Conservation (phyloP, 805 yeast species). For the Saccharomycopsis olivae region DNA sequence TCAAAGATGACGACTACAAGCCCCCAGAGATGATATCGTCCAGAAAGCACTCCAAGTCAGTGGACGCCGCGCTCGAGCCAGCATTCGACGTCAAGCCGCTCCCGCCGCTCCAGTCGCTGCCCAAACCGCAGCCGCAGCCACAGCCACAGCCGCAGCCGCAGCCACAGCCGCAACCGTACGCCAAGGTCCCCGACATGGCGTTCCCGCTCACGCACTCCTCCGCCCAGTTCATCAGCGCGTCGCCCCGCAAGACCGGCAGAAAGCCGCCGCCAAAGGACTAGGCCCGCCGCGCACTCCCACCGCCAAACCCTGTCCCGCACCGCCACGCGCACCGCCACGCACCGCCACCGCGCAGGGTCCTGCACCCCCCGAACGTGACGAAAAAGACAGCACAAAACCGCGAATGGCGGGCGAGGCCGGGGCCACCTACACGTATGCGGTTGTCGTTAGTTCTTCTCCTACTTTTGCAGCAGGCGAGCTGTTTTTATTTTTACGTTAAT, state of each 20-base stretch:
- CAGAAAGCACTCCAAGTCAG: conserved; percentile 30
- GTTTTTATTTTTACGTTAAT: conserved; percentile 42
- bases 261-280: background rate
- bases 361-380: too few relatives aligned
- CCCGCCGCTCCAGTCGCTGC: background rate
- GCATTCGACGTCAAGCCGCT: background rate
- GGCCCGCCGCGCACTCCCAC: too few relatives aligned
- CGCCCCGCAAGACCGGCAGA: conserved; percentile 1
- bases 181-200: conserved; percentile 17
- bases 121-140: background rate
- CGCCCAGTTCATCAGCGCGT: conserved; percentile 1
- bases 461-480: too few relatives aligned
- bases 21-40: conserved; percentile 64
- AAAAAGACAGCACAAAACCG: too few relatives aligned
- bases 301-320: too few relatives aligned
- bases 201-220: conserved; percentile 7
- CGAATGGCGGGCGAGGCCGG: too few relatives aligned
- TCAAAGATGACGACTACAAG: conserved; percentile 31
- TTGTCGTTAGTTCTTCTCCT: too few relatives aligned
- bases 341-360: too few relatives aligned
- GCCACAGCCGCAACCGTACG: conserved; percentile 9
- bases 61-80: background rate
- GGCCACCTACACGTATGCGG: too few relatives aligned
- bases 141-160: background rate
- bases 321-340: too few relatives aligned